Conservation (phyloP, 179 eudicot species). For the Spinacia oleracea region DNA sequence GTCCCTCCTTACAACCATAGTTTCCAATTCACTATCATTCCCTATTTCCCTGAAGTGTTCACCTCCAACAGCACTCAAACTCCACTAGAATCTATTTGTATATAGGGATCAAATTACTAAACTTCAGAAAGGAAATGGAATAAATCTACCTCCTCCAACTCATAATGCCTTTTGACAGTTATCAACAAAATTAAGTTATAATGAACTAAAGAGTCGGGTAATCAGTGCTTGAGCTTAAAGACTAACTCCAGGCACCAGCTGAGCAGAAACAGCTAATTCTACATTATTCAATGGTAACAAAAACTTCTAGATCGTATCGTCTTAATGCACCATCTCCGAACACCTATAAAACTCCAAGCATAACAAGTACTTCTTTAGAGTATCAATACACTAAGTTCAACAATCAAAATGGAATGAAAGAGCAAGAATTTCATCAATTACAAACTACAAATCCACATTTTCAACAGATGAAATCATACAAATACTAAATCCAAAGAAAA, state of each 20-base stretch:
- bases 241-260: background rate
- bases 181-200: background rate
- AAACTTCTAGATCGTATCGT: too few relatives aligned
- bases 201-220: background rate
- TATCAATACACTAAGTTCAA: background rate
- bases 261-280: background rate
- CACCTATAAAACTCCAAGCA: background rate
- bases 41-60: background rate
- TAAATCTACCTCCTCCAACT: background rate
- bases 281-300: background rate
- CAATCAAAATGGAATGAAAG: background rate
- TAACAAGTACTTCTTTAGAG: background rate
- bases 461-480: background rate
- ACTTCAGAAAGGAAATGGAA: too few relatives aligned
- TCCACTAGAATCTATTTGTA: background rate
- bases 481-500: background rate
- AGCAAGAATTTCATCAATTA: background rate
- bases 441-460: too few relatives aligned
- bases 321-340: background rate
- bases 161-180: background rate
- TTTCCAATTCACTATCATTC: constrained; percentile 6
- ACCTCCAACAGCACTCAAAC: background rate
- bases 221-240: background rate
- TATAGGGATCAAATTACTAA: background rate
- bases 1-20: background rate